Base-by-base conservation (phyloP, 1,139 yeast genomes). In the Pichia terricola region DNA sequence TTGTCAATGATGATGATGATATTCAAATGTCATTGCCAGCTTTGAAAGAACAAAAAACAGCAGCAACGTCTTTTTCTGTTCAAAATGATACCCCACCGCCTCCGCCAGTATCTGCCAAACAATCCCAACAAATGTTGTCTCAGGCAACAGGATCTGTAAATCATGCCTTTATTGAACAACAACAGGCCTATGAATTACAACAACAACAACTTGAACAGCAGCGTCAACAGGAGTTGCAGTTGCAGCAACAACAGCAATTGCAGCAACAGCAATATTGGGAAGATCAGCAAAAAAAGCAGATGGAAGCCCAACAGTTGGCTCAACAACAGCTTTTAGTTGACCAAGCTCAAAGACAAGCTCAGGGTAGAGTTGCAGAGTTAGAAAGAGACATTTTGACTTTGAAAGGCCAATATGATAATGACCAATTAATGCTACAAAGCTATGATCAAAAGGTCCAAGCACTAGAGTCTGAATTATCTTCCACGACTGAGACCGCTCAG, bases 391-490 rank as follows among this genome's bases (percentile, higher is more conserved):
- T 88, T 45, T 67, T 86, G 38, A 77, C 81, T 58, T 70, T 87
- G 51, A 77, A 81, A 52, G 85, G 81, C 39, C 96, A 87, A 58
- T 85, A 83, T 56, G 95, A 88, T 53, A 86, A 81, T 56, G 95
- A 86, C 59, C 96, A 87, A 62, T 70, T 77, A 54, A 68, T 89
- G 65, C 71, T 89, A 48, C 87, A 83, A 60, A 96, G 88, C 60
- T 89, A 89, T 60, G 96, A 89, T 59, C 74, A 81, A 45, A 72
- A 95, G 47, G 96, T 89, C 25, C 84, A 83, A 61, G 76, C 82
- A 38, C 73, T 89, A 53, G 97, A 89, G 64, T 70, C 69, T 38
- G 96, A 89, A 57, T 67, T 88, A 50, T 58, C 63, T 34, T 77
- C 75, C 43, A 70, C 83, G 41, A 76, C 80, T 47, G 70, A 75